A percentile compares a stretch with the other conserved stretches of the same genome.
Conservation (phyloP, 345 rosid species). For the Melaleuca quinquenervia region DNA sequence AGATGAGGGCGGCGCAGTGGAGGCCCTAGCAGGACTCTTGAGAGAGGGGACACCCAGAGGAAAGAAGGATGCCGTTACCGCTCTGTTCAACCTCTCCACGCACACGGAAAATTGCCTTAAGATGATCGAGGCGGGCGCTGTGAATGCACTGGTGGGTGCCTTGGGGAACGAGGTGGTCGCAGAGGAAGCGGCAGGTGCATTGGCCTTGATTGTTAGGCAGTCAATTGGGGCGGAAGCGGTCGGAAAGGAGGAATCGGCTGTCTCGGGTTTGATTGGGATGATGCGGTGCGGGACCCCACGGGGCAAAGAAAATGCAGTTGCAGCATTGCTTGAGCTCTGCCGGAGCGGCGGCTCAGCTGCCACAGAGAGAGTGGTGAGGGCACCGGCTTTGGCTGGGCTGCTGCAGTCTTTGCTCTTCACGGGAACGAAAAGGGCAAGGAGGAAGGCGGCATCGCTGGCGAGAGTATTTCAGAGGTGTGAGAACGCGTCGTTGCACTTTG, state of each 20-base stretch:
- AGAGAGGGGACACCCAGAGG: slow-evolving; percentile 71
- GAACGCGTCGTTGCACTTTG: slow-evolving; percentile 37
- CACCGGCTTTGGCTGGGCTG: slow-evolving; percentile 73
- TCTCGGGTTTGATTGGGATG: slow-evolving; percentile 60
- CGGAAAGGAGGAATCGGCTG: slow-evolving; percentile 63
- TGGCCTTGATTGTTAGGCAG: slow-evolving; percentile 80
- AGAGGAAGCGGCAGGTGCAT: slow-evolving; percentile 88
- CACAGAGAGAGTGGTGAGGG: slow-evolving; percentile 58
- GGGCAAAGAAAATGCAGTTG: slow-evolving; percentile 93
- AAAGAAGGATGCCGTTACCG: slow-evolving; percentile 92
- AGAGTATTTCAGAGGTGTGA: slow-evolving; percentile 80
- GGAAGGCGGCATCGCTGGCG: slow-evolving; percentile 92
- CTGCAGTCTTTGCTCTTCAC: slow-evolving; percentile 73
- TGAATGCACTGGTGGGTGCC: slow-evolving; percentile 62
- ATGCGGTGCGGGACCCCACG: slow-evolving; percentile 88
- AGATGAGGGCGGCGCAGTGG: slow-evolving; percentile 50
- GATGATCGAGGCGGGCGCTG: slow-evolving; percentile 78
- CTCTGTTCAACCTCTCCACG: slow-evolving; percentile 75
- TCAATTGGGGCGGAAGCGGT: slow-evolving; percentile 68
- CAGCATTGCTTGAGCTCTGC: slow-evolving; percentile 90
- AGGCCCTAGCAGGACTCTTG: slow-evolving; percentile 64
- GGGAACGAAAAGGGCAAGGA: slow-evolving; percentile 87
- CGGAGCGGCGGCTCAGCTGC: slow-evolving; percentile 64
- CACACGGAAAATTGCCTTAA: slow-evolving; percentile 68
- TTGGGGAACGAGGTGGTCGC: slow-evolving; percentile 65